Evolutionary conservation across 768 basidiomycete species (phyloP).

Genomic region (Lactarius quietus): DNA sequence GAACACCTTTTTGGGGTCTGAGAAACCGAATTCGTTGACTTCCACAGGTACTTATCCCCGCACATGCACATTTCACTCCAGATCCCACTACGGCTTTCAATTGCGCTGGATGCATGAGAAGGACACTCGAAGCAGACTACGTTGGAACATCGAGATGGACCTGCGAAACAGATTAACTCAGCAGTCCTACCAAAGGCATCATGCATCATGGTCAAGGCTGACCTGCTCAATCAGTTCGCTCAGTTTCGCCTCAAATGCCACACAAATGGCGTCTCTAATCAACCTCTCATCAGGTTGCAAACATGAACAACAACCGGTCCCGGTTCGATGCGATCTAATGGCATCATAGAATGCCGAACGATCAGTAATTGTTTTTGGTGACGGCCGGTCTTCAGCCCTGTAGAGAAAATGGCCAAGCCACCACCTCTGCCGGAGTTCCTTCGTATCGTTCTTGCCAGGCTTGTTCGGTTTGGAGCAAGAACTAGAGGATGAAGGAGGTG

Average conservation of each 20-base stretch:
- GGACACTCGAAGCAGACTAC: background rate
- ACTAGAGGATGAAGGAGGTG: too few relatives aligned
- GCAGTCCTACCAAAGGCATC: background rate
- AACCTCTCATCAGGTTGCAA: background rate
- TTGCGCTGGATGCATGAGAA: background rate
- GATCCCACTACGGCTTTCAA: background rate
- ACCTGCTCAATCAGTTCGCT: background rate
- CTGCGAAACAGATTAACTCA: background rate
- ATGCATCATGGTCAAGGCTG: background rate
- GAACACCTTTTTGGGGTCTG: background rate
- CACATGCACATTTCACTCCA: background rate
- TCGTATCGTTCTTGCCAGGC: background rate
- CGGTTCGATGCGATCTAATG: background rate
- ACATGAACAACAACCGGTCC: background rate
- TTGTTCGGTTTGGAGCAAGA: too few relatives aligned
- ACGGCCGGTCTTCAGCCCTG: background rate
- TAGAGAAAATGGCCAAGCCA: constrained; percentile 3
- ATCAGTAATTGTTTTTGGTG: constrained; percentile 9
- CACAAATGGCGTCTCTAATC: constrained; percentile 1
- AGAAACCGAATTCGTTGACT: background rate
- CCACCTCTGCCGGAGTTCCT: constrained; percentile 4
- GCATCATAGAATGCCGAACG: background rate
- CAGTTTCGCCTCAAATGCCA: constrained; percentile 1
- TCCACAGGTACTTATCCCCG: background rate
- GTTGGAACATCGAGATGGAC: background rate